Percentiles rank a stretch among this genome's conserved stretches.
Evolutionary conservation across 345 rosid species (phyloP).

Genomic region (Bruguiera parviflora): DNA sequence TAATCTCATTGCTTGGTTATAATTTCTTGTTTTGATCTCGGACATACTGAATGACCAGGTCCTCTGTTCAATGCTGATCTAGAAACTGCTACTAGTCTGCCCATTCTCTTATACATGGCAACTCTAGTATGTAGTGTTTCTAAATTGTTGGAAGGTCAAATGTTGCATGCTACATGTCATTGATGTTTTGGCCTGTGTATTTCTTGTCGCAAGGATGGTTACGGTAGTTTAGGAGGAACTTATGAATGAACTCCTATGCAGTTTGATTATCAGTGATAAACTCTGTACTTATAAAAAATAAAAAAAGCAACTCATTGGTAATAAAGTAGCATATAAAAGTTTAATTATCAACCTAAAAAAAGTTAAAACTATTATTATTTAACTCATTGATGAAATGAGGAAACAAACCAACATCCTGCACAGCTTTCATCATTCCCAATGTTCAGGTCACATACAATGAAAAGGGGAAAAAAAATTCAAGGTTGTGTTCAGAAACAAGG

Average conservation of each 20-base stretch:
- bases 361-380: neutral
- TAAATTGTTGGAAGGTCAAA: neutral
- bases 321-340: neutral
- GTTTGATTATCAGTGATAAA: no score
- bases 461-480: neutral
- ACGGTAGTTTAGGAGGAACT: no score
- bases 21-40: no score
- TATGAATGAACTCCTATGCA: no score
- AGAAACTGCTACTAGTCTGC: no score
- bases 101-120: no score
- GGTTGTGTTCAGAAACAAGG: neutral
- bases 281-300: no score
- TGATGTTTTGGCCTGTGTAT: neutral
- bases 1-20: no score
- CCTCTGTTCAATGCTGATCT: no score
- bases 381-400: conserved; percentile 1
- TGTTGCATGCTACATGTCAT: neutral
- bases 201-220: no score
- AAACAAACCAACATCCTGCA: conserved; percentile 2
- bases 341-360: neutral
- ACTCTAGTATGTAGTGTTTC: neutral
- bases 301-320: no score
- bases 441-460: conserved; percentile 2
- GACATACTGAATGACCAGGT: no score
- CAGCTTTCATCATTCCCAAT: neutral